Evolutionary conservation across 2,329 filamentous ascomycete species (phyloP).

Genomic region (Neofusicoccum umdonicola): DNA sequence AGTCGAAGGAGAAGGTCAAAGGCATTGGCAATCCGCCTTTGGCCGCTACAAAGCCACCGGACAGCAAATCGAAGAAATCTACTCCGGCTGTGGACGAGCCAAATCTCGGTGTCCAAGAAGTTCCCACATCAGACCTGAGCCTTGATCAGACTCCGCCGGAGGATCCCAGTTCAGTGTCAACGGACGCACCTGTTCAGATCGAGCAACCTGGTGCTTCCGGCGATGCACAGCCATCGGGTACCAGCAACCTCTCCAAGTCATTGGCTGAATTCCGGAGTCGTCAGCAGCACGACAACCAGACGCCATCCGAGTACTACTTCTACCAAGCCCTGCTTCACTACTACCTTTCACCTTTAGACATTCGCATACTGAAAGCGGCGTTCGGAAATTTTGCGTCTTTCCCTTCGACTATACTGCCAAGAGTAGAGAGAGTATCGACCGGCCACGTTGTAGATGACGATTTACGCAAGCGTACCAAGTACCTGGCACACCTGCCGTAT

Average conservation of each 20-base stretch:
- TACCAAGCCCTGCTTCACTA: conserved; percentile 85
- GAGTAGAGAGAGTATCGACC: conserved; percentile 84
- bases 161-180: not conserved
- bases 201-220: not conserved
- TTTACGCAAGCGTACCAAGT: conserved; percentile 79
- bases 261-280: conserved; percentile 10
- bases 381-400: conserved; percentile 82
- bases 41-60: conserved; percentile 49
- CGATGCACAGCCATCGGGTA: not conserved
- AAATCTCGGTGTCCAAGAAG: not conserved
- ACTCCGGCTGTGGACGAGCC: conserved; percentile 23
- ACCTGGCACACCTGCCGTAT: conserved; percentile 79
- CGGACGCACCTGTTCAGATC: not conserved
- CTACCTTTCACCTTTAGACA: conserved; percentile 86
- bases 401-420: conserved; percentile 79
- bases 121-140: not conserved
- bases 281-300: conserved; percentile 44
- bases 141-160: not conserved
- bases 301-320: conserved; percentile 69
- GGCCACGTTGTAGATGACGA: conserved; percentile 86
- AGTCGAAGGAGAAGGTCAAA: conserved; percentile 71
- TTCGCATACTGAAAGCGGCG: conserved; percentile 84
- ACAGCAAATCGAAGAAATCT: conserved; percentile 47
- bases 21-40: conserved; percentile 66
- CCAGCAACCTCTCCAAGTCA: conserved; percentile 16